These are phyloP conservation scores for Oemleria cerasiformis DNA, from an alignment of 306 rosid genomes.

Conservation along the genomic window DNA sequence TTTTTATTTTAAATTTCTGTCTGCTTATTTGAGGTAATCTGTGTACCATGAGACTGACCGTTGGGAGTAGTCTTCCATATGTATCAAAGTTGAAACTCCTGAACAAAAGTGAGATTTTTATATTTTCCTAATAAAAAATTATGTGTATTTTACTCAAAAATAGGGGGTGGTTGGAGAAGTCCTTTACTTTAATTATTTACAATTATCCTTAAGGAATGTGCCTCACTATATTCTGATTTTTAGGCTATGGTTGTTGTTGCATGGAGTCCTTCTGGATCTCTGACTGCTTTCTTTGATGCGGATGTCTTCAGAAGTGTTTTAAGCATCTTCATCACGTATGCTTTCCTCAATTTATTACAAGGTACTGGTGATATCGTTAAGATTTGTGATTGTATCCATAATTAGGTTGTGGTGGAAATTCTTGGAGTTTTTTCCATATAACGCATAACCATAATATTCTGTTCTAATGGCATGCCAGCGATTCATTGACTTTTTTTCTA, in stretches of 20 bases:
- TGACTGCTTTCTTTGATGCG: constrained; percentile 55
- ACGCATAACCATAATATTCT: not conserved
- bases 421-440: not conserved
- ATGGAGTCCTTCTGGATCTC: constrained; percentile 82
- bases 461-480: not conserved
- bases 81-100: not conserved
- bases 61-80: not conserved
- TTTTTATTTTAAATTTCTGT: not conserved
- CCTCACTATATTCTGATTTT: constrained; percentile 29
- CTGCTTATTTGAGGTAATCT: not conserved
- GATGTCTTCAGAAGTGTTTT: constrained; percentile 76
- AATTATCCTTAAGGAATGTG: not conserved
- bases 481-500: not conserved
- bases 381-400: not conserved
- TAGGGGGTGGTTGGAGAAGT: not conserved
- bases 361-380: constrained; percentile 46
- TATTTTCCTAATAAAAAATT: not conserved
- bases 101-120: not conserved
- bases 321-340: constrained; percentile 82
- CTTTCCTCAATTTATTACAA: constrained; percentile 87
- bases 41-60: not conserved
- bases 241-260: constrained; percentile 94
- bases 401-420: constrained; percentile 2
- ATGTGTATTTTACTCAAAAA: not conserved
- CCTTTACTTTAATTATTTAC: not conserved